Evolutionary conservation across 2,329 filamentous ascomycete genomes (phyloP).

Genomic region (Fusarium burgessii): DNA sequence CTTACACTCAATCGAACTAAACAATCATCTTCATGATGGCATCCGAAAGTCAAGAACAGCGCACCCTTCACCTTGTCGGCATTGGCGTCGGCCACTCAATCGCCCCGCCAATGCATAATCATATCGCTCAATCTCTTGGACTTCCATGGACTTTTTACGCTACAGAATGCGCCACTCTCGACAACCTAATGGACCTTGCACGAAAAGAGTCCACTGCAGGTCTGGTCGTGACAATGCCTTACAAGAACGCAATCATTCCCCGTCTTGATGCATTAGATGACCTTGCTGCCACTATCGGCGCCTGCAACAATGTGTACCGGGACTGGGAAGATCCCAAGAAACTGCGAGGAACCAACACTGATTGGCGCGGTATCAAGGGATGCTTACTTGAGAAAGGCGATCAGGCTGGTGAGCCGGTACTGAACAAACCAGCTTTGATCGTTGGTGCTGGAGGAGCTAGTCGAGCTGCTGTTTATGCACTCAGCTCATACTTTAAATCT

Average conservation of each 20-base stretch:
- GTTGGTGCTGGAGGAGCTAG: slow-evolving; percentile 10
- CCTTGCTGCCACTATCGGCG: background rate
- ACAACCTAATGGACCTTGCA: background rate
- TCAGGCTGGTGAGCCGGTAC: background rate
- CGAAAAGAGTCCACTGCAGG: background rate
- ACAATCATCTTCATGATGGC: background rate
- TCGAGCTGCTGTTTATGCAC: slow-evolving; percentile 14
- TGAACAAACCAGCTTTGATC: slow-evolving; percentile 16
- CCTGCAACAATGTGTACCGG: slow-evolving; percentile 11
- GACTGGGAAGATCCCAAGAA: background rate
- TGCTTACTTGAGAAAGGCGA: slow-evolving; percentile 7
- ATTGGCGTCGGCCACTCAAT: slow-evolving; percentile 22
- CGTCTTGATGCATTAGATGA: slow-evolving; percentile 1
- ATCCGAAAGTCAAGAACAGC: background rate
- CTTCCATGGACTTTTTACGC: slow-evolving; percentile 18
- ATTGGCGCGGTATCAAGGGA: slow-evolving; percentile 4
- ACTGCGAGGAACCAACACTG: background rate
- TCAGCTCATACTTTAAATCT: slow-evolving; percentile 9
- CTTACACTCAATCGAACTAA: too few species aligned
- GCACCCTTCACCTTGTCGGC: slow-evolving; percentile 8
- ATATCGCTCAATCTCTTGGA: background rate
- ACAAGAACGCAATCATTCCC: slow-evolving; percentile 5
- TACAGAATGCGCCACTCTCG: slow-evolving; percentile 2
- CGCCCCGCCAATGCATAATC: slow-evolving; percentile 20
- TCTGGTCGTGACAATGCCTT: slow-evolving; percentile 15